phyloP scores from a whole-genome alignment of 2,329 filamentous ascomycete species.

The Pseudofabraea citricarpa region DNA sequence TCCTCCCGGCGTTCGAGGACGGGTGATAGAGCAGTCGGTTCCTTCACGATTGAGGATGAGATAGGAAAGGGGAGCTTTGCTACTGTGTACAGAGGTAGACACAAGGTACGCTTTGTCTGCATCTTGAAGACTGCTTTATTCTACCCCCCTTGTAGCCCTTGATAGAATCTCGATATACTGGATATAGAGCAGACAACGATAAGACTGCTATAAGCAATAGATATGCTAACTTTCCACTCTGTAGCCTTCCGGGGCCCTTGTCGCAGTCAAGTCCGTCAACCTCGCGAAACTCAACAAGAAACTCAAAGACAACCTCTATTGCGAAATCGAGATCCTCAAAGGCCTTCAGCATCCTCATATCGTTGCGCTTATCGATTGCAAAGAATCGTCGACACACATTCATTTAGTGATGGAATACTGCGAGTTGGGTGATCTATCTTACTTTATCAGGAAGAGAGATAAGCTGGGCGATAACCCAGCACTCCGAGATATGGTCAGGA shows the following conservation, averaged over 20 bases:
- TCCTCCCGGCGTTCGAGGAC: conserved; percentile 32
- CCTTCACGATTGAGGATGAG: conserved; percentile 75
- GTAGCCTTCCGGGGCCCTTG: conserved; percentile 73
- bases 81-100: conserved; percentile 82
- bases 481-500: conserved; percentile 84
- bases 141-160: too few species aligned
- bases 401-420: conserved; percentile 99
- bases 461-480: conserved; percentile 74
- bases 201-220: not conserved
- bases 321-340: conserved; percentile 93
- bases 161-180: too few species aligned
- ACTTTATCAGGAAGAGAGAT: conserved; percentile 93
- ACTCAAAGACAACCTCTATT: conserved; percentile 90
- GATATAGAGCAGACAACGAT: too few species aligned
- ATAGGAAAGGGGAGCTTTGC: conserved; percentile 98
- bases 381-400: conserved; percentile 82
- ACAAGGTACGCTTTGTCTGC: conserved; percentile 59
- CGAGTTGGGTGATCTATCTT: conserved; percentile 86
- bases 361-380: conserved; percentile 90
- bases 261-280: conserved; percentile 96
- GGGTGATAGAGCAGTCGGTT: conserved; percentile 55
- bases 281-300: conserved; percentile 89
- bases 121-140: too few species aligned
- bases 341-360: conserved; percentile 94
- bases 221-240: conserved; percentile 16